These are phyloP conservation scores for Mortierella hygrophila DNA, from an alignment of 192 early-diverging fungal genomes.

Conservation along the genomic window DNA sequence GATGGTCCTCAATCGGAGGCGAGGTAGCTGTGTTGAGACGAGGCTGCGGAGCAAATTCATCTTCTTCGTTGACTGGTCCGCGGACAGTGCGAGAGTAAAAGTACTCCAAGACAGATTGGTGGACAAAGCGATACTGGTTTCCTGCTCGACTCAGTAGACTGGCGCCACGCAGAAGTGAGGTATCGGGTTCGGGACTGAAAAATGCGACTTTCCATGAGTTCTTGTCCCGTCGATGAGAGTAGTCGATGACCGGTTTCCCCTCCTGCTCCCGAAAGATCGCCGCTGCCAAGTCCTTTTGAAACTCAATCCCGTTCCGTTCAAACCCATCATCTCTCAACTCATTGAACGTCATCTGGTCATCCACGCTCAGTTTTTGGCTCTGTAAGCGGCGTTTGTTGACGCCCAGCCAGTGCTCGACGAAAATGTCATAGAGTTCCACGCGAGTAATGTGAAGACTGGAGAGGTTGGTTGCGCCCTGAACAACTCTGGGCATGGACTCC, in stretches of 20 bases:
- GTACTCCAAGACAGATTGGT: slow-evolving; percentile 9
- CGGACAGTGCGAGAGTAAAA: neutral
- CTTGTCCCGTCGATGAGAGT: neutral
- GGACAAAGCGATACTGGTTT: slow-evolving; percentile 12
- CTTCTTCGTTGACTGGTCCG: neutral
- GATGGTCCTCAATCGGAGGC: neutral
- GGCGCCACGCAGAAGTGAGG: neutral
- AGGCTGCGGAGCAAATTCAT: no score
- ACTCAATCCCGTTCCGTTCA: neutral
- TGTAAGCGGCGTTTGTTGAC: neutral
- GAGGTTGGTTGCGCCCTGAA: neutral
- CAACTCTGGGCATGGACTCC: neutral
- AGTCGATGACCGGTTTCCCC: neutral
- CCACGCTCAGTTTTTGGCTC: neutral
- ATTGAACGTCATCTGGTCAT: neutral
- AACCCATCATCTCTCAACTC: slow-evolving; percentile 8
- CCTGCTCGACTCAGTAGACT: neutral
- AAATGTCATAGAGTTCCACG: slow-evolving; percentile 7
- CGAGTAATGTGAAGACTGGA: neutral
- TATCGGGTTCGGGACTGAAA: neutral
- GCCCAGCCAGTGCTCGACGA: neutral
- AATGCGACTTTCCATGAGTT: no score
- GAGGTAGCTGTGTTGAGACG: no score
- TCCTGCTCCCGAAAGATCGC: slow-evolving; percentile 2
- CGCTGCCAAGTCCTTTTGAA: slow-evolving; percentile 4